Evolutionary conservation across 768 basidiomycete genomes (phyloP).

Genomic region (Lentinula detonsa): DNA sequence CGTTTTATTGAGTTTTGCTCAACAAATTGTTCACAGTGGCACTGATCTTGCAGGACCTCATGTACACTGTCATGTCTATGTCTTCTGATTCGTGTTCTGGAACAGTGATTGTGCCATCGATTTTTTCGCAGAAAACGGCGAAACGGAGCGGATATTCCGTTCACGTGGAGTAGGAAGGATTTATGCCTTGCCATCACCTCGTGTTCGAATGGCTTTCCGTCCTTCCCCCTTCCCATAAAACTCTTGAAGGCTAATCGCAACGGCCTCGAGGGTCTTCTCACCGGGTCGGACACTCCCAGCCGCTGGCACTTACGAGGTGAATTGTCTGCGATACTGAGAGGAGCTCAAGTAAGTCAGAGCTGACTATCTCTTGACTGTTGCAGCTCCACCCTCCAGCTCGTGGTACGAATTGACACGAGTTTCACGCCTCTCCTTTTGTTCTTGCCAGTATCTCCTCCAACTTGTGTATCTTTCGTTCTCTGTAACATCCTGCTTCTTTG

Average conservation of each 20-base stretch:
- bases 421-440: neutral
- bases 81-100: too few species aligned
- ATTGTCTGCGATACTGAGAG: neutral
- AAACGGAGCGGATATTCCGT: neutral
- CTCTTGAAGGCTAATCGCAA: neutral
- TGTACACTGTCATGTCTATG: too few species aligned
- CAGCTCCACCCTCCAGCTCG: constrained; percentile 4
- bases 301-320: constrained; percentile 4
- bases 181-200: constrained; percentile 3
- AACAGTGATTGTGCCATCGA: too few species aligned
- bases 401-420: constrained; percentile 3
- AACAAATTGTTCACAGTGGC: too few species aligned
- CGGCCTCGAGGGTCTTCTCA: constrained; percentile 4
- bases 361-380: neutral
- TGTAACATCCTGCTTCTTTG: neutral
- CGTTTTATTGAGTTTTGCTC: too few species aligned
- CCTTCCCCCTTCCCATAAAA: neutral
- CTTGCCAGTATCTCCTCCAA: neutral
- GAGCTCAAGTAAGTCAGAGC: neutral
- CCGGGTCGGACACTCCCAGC: neutral
- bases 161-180: neutral
- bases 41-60: too few species aligned
- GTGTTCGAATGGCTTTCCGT: constrained; percentile 6
- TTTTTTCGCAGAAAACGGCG: neutral
- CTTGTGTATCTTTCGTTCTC: neutral